Base-by-base conservation (phyloP, 2,329 filamentous ascomycete species). In the Penicillium sp. region DNA sequence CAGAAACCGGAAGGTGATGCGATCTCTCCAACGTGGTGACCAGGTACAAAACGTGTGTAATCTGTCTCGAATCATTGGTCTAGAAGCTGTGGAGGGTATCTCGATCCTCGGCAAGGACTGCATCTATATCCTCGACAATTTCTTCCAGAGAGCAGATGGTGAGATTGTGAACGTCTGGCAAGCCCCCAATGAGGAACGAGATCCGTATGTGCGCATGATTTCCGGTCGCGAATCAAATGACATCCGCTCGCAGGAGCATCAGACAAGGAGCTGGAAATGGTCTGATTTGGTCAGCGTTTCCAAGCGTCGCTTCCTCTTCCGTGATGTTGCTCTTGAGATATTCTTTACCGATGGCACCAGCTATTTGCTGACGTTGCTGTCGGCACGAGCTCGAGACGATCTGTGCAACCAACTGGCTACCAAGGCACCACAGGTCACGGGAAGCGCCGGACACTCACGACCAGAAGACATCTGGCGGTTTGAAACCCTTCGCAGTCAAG, bases 161-260 rank as follows among this genome's bases (percentile, higher is more conserved):
- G 95, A 99, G 70, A 97, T 99, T 67, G 90, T 99, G 56, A 93
- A 96, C 65, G 92, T 96, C 9, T 93, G 90, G 85, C 91, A 97
- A 73, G 95, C 94, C 2, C 91, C 93, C 0, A 79, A 83, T 1
- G 92, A 97, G 62, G 95, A 99, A 73, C 87, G 94, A 23, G 94
- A 99, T 66, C 91, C 91, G 0, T 99, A 97, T 69, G 88, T 96
- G 18, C 90, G 95, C 66, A 93, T 97, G 71, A 95, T 99, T 60
- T 88, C 91, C 4, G 89, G 88, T 25, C 83, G 89, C 80, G 75
- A 91, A 79, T 76, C 86, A 69, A 68, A 83, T 76, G 76, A 85
- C 70, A 70, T 79, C 71, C 69, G 82, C 72, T 65, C 80, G 71
- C 69, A 78, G 57, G 90, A 96, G 46, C 90, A 96, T 65, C 89